A percentile compares a stretch with the other conserved stretches of the same genome.
Conservation (phyloP, 2,329 filamentous ascomycete species). For the Tetracladium maxilliforme region DNA sequence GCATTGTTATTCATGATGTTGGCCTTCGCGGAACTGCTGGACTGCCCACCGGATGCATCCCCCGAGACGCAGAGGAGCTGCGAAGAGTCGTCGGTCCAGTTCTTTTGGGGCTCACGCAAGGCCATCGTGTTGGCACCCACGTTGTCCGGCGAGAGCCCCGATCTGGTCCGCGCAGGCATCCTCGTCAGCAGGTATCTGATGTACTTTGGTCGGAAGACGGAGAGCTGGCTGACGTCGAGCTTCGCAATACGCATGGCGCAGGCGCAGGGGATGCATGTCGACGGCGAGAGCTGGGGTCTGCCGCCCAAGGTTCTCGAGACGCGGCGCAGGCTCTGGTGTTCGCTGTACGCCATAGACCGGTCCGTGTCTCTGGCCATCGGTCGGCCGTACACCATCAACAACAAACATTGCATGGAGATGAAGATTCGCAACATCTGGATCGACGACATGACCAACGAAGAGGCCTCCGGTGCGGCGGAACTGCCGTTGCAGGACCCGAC, state of each 20-base stretch:
- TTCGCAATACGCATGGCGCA: conserved; percentile 26
- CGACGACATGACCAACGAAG: conserved; percentile 17
- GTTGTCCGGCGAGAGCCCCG: conserved; percentile 23
- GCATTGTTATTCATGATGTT: conserved; percentile 23
- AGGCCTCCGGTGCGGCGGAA: conserved; percentile 9
- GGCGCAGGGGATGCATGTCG: conserved; percentile 25
- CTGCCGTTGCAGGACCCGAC: conserved; percentile 16
- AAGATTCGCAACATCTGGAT: conserved; percentile 21
- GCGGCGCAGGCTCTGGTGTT: conserved; percentile 21
- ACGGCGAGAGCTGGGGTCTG: conserved; percentile 22
- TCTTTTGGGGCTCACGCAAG: conserved; percentile 22
- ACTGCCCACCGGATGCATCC: conserved; percentile 15
- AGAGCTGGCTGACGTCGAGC: conserved; percentile 23
- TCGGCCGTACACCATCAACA: conserved; percentile 21
- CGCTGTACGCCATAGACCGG: conserved; percentile 21
- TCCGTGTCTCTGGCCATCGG: conserved; percentile 23
- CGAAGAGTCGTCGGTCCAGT: conserved; percentile 21
- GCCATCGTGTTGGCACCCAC: conserved; percentile 24
- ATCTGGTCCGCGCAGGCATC: conserved; percentile 22
- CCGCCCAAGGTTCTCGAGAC: conserved; percentile 20
- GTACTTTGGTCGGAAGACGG: conserved; percentile 19
- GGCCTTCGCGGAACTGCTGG: conserved; percentile 20
- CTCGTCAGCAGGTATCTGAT: conserved; percentile 23
- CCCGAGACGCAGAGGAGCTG: conserved; percentile 18
- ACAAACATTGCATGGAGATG: conserved; percentile 21